phyloP scores from a whole-genome alignment of 2,329 filamentous ascomycete species.

The Colletotrichum kahawae region DNA sequence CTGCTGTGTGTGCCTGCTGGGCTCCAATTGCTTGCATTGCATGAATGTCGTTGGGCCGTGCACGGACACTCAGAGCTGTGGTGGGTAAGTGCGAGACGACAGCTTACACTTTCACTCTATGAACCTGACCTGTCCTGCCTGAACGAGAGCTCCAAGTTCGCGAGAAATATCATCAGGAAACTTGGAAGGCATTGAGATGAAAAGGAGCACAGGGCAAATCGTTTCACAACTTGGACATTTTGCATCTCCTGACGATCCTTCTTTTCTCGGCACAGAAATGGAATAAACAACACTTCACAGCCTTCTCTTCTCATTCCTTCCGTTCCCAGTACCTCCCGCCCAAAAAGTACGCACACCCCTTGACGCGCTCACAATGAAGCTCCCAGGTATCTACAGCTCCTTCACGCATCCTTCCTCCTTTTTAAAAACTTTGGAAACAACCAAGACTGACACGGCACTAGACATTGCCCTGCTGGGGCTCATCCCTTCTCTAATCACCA shows the following conservation, averaged over 20 bases:
- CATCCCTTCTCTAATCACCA: conserved; percentile 66
- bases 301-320: background rate
- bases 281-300: background rate
- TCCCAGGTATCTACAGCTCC: conserved; percentile 19
- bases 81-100: conserved; percentile 16
- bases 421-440: background rate
- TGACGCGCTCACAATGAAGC: conserved; percentile 24
- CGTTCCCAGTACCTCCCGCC: background rate
- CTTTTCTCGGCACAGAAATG: background rate
- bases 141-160: conserved; percentile 1
- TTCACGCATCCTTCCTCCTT: background rate
- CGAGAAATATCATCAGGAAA: background rate
- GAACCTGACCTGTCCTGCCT: background rate
- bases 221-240: conserved; percentile 13
- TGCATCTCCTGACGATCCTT: background rate
- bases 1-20: background rate
- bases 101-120: conserved; percentile 18
- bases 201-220: conserved; percentile 18
- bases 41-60: background rate
- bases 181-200: conserved; percentile 7
- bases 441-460: conserved; percentile 29
- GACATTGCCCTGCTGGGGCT: conserved; percentile 56
- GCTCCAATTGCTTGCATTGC: background rate
- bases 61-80: conserved; percentile 8
- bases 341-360: background rate